Percentiles rank a stretch among this genome's conserved stretches.
Evolutionary conservation across 768 basidiomycete species (phyloP).

Genomic region (Boletus reticuloceps): DNA sequence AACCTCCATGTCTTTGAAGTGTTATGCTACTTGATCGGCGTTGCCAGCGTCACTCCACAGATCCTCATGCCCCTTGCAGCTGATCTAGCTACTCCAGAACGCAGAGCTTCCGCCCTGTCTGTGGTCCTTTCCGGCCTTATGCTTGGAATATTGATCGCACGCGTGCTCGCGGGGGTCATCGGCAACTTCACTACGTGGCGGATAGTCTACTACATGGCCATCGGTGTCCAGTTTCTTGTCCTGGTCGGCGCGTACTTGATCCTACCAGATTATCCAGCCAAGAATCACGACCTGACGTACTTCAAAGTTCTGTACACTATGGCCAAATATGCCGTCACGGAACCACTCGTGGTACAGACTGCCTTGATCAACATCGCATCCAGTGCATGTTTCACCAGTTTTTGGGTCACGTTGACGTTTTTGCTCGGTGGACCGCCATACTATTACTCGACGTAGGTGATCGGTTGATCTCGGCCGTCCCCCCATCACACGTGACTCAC

Average conservation of each 20-base stretch:
- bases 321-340: conserved; percentile 72
- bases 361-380: conserved; percentile 58
- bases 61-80: conserved; percentile 74
- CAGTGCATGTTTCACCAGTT: conserved; percentile 57
- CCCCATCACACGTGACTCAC: background rate
- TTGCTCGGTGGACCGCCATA: conserved; percentile 76
- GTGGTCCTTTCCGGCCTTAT: conserved; percentile 69
- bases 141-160: conserved; percentile 70
- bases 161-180: conserved; percentile 74
- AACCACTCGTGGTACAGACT: conserved; percentile 74
- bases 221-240: conserved; percentile 64
- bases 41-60: conserved; percentile 70
- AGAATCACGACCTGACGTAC: conserved; percentile 65
- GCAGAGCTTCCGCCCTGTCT: conserved; percentile 72
- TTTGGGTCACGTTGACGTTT: conserved; percentile 81
- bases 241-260: conserved; percentile 57
- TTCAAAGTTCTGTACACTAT: conserved; percentile 69
- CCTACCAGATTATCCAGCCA: conserved; percentile 84
- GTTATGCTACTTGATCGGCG: conserved; percentile 69
- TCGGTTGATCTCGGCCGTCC: conserved; percentile 9
- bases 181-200: conserved; percentile 70
- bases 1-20: conserved; percentile 60
- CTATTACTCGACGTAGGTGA: conserved; percentile 62
- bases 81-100: conserved; percentile 75
- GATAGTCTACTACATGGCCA: conserved; percentile 74